Base-by-base conservation (phyloP, 225 moss, liverwort and hornwort genomes). In the Physcomitrium patens region DNA sequence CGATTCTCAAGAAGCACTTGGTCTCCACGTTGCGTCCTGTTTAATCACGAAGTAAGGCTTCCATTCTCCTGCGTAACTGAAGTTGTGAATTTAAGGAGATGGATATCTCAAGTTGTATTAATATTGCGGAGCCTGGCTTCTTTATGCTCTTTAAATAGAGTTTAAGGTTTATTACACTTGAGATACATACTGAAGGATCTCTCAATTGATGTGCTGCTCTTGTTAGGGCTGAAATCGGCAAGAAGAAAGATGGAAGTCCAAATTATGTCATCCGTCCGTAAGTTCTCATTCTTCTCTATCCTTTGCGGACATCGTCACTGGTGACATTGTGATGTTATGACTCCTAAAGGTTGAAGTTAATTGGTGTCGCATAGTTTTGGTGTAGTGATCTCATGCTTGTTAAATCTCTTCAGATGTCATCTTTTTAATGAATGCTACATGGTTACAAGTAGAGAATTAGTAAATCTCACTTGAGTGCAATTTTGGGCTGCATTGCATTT, bases 251-350 rank as follows among this genome's bases (percentile, higher is more conserved):
- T 77, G 96, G 92, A 53, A 90, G 82, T 75, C 89, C 93, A 48
- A 81, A 77, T 67, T 86, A 58, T 76, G 74, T 92, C 31, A 83
- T 90, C 12, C 92, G 96, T 75, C 93, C 93, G 93, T 96, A 84
- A 89, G 89, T 81, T 57, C 19, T 66, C 62, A 17, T 71, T 69
- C 60, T 73, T 1, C 64, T 11, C 20, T 22, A 23, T 43, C 56
- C 26, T 69, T 63, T 28, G 55, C 64, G 0, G 52, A 55, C 26
- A 20, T 60, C 79, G 46, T 57, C 67, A 62, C 57, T 28, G 31
- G 11, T 84, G 50, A 52, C 57, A 55, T 12, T 70, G 63, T 48
- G 51, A 72, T 12, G 65, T 56, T 31, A 22, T 71, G 41, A 18
- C 46, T 70, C 28, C 16, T 64, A 51, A 26, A 63, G 63, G 28